phyloP scores from a whole-genome alignment of 2,329 filamentous ascomycete genomes.

The Lachnellula suecica region DNA sequence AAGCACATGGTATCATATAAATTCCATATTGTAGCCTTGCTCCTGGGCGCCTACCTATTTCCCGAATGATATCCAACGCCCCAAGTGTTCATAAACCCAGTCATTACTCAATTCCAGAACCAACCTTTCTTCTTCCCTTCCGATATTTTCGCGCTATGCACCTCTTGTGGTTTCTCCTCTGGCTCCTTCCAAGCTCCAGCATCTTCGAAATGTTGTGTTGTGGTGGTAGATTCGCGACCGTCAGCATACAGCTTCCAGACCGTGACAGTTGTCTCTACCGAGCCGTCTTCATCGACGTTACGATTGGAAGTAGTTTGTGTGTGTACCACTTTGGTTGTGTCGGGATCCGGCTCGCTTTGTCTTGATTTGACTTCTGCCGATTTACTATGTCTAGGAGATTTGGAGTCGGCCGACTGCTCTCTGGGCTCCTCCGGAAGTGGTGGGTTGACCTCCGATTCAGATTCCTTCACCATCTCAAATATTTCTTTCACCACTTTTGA shows the following conservation, averaged over 20 bases:
- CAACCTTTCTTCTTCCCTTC: slow-evolving; percentile 19
- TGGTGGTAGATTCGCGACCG: slow-evolving; percentile 25
- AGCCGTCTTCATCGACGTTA: slow-evolving; percentile 24
- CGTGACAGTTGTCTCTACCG: slow-evolving; percentile 25
- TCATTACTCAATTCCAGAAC: slow-evolving; percentile 28
- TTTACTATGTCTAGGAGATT: neutral
- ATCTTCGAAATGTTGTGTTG: slow-evolving; percentile 21
- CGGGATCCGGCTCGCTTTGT: neutral
- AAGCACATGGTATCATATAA: no score
- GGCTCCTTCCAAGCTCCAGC: neutral
- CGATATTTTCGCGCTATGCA: slow-evolving; percentile 2
- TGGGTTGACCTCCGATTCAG: neutral
- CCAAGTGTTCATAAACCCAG: neutral
- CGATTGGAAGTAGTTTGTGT: slow-evolving; percentile 25
- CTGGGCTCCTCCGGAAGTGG: neutral
- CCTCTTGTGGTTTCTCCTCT: neutral
- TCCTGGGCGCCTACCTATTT: no score
- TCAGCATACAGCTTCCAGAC: slow-evolving; percentile 28
- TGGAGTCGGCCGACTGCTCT: neutral
- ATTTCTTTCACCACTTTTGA: neutral
- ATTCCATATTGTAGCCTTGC: no score
- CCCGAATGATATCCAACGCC: neutral
- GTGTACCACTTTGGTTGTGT: slow-evolving; percentile 22
- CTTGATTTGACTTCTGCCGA: no score
- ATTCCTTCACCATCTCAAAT: neutral